A percentile compares a stretch with the other conserved stretches of the same genome.
Conservation (phyloP, 441 rosid genomes). For the Erodium trifolium region DNA sequence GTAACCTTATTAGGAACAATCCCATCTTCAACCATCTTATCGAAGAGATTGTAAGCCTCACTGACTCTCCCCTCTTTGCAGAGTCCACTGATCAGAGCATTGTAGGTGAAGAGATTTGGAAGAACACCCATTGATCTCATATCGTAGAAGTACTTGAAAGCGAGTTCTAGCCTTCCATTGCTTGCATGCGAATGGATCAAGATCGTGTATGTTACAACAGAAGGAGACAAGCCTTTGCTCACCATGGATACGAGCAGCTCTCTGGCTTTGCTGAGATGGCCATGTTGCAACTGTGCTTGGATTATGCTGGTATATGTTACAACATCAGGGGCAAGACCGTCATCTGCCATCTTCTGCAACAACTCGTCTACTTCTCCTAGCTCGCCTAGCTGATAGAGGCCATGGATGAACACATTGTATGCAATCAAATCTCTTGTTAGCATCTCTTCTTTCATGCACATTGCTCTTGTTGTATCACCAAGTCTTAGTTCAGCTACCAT, state of each 20-base stretch:
- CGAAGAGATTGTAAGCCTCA: conserved; percentile 44
- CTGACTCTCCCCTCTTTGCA: conserved; percentile 43
- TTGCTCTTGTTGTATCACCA: conserved; percentile 38
- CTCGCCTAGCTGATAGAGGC: conserved; percentile 40
- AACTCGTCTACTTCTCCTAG: conserved; percentile 35
- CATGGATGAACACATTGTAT: conserved; percentile 50
- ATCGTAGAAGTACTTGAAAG: conserved; percentile 43
- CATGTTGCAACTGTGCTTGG: conserved; percentile 41
- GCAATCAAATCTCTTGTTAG: conserved; percentile 25
- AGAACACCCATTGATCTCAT: conserved; percentile 45
- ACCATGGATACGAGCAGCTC: conserved; percentile 45
- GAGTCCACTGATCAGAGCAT: conserved; percentile 56
- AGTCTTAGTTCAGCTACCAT: conserved; percentile 45
- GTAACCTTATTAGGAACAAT: conserved; percentile 53
- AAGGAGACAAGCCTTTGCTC: conserved; percentile 41
- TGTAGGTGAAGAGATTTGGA: conserved; percentile 65
- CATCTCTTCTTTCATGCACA: conserved; percentile 59
- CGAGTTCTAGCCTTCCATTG: conserved; percentile 42
- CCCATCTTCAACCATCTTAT: conserved; percentile 50
- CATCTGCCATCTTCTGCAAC: conserved; percentile 39
- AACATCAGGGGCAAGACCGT: conserved; percentile 52
- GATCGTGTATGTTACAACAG: conserved; percentile 59
- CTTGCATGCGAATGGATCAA: conserved; percentile 60
- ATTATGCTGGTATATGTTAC: conserved; percentile 57
- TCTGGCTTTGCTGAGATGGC: conserved; percentile 40